phyloP scores from a whole-genome alignment of 2,329 filamentous ascomycete species.

The Bipolaris sorokiniana region DNA sequence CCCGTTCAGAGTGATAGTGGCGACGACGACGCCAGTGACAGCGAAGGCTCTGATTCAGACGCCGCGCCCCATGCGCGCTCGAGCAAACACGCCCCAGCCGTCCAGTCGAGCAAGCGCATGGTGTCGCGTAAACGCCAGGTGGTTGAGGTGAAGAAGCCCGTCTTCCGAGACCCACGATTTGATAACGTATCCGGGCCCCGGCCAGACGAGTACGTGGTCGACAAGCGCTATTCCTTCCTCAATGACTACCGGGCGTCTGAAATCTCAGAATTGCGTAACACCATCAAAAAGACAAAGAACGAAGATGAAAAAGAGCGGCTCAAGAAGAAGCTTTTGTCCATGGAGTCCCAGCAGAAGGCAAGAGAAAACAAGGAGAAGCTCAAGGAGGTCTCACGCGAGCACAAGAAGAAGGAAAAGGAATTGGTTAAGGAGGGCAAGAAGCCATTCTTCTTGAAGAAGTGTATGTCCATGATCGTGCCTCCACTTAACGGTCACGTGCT shows the following conservation, averaged over 20 bases:
- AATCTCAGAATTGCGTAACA: conserved; percentile 72
- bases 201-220: conserved; percentile 63
- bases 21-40: conserved; percentile 42
- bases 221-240: conserved; percentile 84
- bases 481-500: conserved; percentile 15
- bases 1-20: conserved; percentile 18
- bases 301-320: conserved; percentile 69
- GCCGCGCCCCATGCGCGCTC: conserved; percentile 55
- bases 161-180: conserved; percentile 83
- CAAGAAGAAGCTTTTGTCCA: conserved; percentile 74
- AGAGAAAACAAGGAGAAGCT: conserved; percentile 72
- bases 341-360: conserved; percentile 78
- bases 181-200: conserved; percentile 66
- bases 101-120: conserved; percentile 80
- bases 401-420: conserved; percentile 83
- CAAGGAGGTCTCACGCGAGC: conserved; percentile 72
- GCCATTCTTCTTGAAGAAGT: conserved; percentile 90
- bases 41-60: conserved; percentile 41
- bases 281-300: conserved; percentile 72
- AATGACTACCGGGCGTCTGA: conserved; percentile 86
- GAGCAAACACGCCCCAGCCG: conserved; percentile 88
- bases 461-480: conserved; percentile 36
- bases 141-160: conserved; percentile 65
- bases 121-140: conserved; percentile 83
- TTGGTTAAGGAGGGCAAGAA: conserved; percentile 85